These are phyloP conservation scores for Hirschfeldia incana DNA, from an alignment of 345 rosid genomes.

Conservation along the genomic window DNA sequence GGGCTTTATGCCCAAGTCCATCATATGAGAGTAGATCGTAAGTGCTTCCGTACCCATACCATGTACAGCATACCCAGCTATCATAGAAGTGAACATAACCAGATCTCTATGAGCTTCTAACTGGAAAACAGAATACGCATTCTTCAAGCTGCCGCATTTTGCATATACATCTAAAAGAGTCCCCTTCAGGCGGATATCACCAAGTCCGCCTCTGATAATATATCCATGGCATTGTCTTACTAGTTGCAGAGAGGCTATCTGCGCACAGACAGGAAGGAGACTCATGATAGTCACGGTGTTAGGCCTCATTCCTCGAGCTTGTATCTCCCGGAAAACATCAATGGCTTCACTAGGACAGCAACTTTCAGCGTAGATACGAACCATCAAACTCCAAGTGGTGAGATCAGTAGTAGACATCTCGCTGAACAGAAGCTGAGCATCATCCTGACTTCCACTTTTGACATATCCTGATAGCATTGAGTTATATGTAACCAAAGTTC, in stretches of 20 bases:
- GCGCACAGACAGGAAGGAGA: conserved; percentile 71
- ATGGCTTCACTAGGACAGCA: conserved; percentile 54
- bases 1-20: conserved; percentile 59
- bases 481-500: conserved; percentile 57
- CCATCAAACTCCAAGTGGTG: conserved; percentile 83
- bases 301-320: conserved; percentile 66
- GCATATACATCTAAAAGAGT: conserved; percentile 76
- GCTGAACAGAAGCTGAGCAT: conserved; percentile 49
- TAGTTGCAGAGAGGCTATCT: conserved; percentile 58
- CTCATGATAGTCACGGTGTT: conserved; percentile 71
- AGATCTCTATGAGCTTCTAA: conserved; percentile 60
- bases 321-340: conserved; percentile 52
- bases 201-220: conserved; percentile 55
- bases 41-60: conserved; percentile 88
- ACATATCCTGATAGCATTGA: conserved; percentile 64
- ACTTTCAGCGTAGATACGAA: conserved; percentile 65
- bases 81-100: conserved; percentile 72
- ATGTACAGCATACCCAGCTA: conserved; percentile 79
- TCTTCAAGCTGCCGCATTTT: conserved; percentile 66
- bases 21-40: conserved; percentile 57
- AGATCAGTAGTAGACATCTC: conserved; percentile 55
- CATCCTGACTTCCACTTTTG: conserved; percentile 52
- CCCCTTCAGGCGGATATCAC: conserved; percentile 60
- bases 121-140: conserved; percentile 60
- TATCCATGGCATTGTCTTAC: conserved; percentile 78